phyloP scores from a whole-genome alignment of 2,329 filamentous ascomycete genomes.

The Aspergillus caelatus region DNA sequence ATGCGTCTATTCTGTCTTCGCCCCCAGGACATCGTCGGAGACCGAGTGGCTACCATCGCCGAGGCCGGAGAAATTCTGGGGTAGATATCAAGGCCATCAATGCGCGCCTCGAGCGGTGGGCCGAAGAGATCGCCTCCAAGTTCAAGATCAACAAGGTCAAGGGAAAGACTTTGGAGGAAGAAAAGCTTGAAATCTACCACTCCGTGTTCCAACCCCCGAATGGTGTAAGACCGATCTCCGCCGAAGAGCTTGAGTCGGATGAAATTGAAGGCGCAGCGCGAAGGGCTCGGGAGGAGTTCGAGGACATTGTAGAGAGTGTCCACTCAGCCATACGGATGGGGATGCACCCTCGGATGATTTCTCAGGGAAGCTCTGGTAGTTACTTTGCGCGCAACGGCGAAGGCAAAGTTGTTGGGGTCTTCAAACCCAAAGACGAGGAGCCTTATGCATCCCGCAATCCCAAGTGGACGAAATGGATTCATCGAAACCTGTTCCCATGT shows the following conservation, averaged over 20 bases:
- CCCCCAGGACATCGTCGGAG: conserved; percentile 49
- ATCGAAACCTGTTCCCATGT: conserved; percentile 94
- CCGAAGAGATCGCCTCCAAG: conserved; percentile 94
- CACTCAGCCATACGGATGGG: conserved; percentile 84
- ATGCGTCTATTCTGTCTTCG: conserved; percentile 43
- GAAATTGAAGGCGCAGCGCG: conserved; percentile 59
- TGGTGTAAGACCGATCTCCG: conserved; percentile 76
- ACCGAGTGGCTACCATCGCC: conserved; percentile 52
- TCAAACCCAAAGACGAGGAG: conserved; percentile 99
- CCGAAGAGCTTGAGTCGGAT: conserved; percentile 68
- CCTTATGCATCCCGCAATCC: conserved; percentile 96
- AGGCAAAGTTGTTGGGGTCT: conserved; percentile 94
- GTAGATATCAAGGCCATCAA: conserved; percentile 99
- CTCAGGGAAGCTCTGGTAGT: conserved; percentile 94
- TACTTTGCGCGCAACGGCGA: conserved; percentile 93
- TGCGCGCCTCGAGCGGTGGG: conserved; percentile 91
- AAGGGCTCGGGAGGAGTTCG: conserved; percentile 80
- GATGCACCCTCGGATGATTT: conserved; percentile 92
- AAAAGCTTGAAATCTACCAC: conserved; percentile 92
- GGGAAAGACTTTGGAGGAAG: conserved; percentile 74
- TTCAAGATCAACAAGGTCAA: conserved; percentile 85
- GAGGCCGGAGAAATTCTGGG: conserved; percentile 73
- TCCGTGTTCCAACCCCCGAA: conserved; percentile 95
- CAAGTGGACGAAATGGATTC: conserved; percentile 99
- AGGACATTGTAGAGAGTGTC: conserved; percentile 88